Conservation (phyloP, 176 grass and related monocot species). For the Chrysopogon serrulatus region DNA sequence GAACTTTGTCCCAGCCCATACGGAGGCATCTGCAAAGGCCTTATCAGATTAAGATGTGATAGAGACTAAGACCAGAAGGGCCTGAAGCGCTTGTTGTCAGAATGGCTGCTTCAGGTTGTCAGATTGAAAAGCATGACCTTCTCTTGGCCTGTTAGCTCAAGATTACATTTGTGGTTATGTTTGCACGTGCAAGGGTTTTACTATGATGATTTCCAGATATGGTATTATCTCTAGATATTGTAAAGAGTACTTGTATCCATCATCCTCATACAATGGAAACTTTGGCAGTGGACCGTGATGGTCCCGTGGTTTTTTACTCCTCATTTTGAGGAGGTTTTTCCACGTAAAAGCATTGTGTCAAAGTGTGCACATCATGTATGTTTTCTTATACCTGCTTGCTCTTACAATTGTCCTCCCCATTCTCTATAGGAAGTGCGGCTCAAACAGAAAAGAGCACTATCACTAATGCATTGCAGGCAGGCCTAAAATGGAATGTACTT, state of each 20-base stretch:
- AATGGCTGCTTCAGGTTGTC: constrained; percentile 29
- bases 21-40: constrained; percentile 76
- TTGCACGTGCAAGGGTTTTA: not conserved
- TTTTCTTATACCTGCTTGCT: not conserved
- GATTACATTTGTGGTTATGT: not conserved
- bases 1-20: constrained; percentile 80
- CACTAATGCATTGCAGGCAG: too few relatives aligned
- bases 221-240: not conserved
- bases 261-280: not conserved
- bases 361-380: not conserved
- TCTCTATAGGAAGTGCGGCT: too few relatives aligned
- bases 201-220: not conserved
- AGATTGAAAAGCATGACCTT: not conserved
- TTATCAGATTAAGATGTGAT: constrained; percentile 62
- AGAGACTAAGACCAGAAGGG: constrained; percentile 35
- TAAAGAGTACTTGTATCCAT: not conserved
- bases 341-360: not conserved
- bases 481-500: too few relatives aligned
- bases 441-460: too few relatives aligned
- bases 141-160: too few relatives aligned
- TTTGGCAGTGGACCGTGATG: not conserved
- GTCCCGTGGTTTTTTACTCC: not conserved
- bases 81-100: constrained; percentile 61
- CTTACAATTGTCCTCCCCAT: too few relatives aligned
- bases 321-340: not conserved